Evolutionary conservation across 805 yeast genomes (phyloP), one percentile per base, ranked within the genome.

Genomic region (Cyberlindnera meyerae): DNA sequence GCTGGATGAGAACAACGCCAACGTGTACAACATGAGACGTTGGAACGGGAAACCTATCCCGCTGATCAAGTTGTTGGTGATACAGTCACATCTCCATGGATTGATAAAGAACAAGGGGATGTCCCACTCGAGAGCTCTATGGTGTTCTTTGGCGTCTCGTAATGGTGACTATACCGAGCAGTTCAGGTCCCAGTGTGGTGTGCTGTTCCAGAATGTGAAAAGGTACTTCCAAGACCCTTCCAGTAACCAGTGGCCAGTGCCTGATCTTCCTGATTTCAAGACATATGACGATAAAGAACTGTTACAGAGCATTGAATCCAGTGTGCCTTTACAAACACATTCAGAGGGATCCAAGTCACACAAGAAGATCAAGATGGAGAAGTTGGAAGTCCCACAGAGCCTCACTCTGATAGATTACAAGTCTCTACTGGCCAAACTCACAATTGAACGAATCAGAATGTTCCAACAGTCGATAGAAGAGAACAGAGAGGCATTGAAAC

Each of bases 11-110:
- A 36, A 47, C 13, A 47, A 60, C 25, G 57, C 56, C 6, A 58
- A 60, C 16, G 43, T 66, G 18, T 52, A 48, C 12, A 48, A 41
- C 17, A 33, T 59, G 18, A 49, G 62, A 36, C 34, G n/a, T 18
- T 42, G 31, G 24, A 17, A 21, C 6, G 36, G 49, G 29, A 29
- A 31, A 34, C 13, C 31, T 11, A 55, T 68, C 1, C 79, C 79
- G 2, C 52, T 74, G 17, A 48, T 75, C 6, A 73, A 70, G 47
- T 59, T 75, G 8, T 41, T 75, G 12, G 65, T 69, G 6, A 31
- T 58, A 4, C 68, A 70, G 43, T 67, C 76, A 0, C 62, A 71
- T 14, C 73, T 70, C 29, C 75, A 74, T 53, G 62, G 58, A 0
- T 15, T 33, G 7, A 17, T 39, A 12, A 12, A 16, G 6, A 11